Evolutionary conservation across 164 flowering plant species (phyloP).

Genomic region (Tinospora cordifolia): DNA sequence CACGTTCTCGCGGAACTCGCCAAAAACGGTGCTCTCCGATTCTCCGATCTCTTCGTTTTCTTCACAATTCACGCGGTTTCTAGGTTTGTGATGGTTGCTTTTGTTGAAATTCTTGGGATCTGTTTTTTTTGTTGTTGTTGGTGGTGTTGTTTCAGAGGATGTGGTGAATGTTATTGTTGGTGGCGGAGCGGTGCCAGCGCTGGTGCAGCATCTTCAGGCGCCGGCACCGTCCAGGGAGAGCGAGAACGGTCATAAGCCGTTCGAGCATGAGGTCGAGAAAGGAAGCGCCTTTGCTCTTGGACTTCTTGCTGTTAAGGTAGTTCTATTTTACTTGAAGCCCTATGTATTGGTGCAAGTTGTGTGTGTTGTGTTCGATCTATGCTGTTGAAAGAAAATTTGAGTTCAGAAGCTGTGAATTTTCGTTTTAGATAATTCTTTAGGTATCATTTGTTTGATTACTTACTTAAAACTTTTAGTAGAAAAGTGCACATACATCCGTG

Average conservation of each 20-base stretch:
- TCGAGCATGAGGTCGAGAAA: slow-evolving; percentile 86
- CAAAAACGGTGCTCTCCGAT: slow-evolving; percentile 44
- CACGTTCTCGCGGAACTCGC: slow-evolving; percentile 75
- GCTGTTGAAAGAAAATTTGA: too few relatives aligned
- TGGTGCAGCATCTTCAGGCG: slow-evolving; percentile 69
- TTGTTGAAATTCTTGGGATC: slow-evolving; percentile 4
- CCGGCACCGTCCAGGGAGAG: slow-evolving; percentile 36
- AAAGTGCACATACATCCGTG: background rate
- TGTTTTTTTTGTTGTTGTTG: background rate
- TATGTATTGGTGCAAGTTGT: background rate
- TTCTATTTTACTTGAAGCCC: background rate
- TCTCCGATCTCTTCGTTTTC: slow-evolving; percentile 4
- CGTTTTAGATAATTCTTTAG: background rate
- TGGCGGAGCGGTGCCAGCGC: slow-evolving; percentile 74
- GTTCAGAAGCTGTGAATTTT: background rate
- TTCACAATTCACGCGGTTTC: background rate
- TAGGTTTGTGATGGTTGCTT: slow-evolving; percentile 1
- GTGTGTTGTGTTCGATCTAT: background rate
- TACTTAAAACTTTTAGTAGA: background rate
- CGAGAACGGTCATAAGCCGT: slow-evolving; percentile 37
- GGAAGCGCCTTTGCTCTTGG: slow-evolving; percentile 83
- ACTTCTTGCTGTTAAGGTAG: slow-evolving; percentile 82
- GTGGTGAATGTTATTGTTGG: slow-evolving; percentile 72
- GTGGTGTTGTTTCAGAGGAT: slow-evolving; percentile 41
- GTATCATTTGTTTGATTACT: background rate